Conservation (phyloP, 352 stramenopile genomes). For the Phytophthora pisi region DNA sequence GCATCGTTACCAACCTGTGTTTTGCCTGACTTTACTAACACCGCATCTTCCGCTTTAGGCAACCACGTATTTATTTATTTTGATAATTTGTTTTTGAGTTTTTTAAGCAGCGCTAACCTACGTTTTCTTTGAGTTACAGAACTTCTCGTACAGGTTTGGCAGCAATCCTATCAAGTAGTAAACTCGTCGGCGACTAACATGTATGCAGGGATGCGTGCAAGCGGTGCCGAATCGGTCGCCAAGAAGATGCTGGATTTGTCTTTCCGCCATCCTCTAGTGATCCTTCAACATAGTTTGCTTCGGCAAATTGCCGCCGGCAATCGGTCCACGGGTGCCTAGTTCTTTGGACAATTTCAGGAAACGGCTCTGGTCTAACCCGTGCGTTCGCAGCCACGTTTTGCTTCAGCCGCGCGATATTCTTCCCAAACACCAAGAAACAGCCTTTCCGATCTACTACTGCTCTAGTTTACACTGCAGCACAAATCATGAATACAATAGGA, state of each 20-base stretch:
- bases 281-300: conserved; percentile 14
- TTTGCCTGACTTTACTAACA: conserved; percentile 11
- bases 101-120: conserved; percentile 14
- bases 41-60: conserved; percentile 28
- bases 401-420: neutral
- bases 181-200: conserved; percentile 1
- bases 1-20: neutral
- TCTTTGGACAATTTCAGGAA: neutral
- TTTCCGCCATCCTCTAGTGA: conserved; percentile 36
- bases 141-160: conserved; percentile 70
- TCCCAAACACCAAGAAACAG: neutral
- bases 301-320: neutral
- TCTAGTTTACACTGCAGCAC: neutral
- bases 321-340: conserved; percentile 13
- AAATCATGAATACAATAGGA: neutral
- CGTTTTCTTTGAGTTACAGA: conserved; percentile 40
- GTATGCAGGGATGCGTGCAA: conserved; percentile 60
- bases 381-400: neutral
- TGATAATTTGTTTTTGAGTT: neutral
- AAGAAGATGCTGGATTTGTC: conserved; percentile 66
- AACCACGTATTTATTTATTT: conserved; percentile 52
- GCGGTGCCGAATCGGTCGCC: conserved; percentile 59
- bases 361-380: conserved; percentile 18
- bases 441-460: neutral
- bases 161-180: neutral